phyloP scores from a whole-genome alignment of 2,329 filamentous ascomycete genomes.

The Pyricularia grisea region DNA sequence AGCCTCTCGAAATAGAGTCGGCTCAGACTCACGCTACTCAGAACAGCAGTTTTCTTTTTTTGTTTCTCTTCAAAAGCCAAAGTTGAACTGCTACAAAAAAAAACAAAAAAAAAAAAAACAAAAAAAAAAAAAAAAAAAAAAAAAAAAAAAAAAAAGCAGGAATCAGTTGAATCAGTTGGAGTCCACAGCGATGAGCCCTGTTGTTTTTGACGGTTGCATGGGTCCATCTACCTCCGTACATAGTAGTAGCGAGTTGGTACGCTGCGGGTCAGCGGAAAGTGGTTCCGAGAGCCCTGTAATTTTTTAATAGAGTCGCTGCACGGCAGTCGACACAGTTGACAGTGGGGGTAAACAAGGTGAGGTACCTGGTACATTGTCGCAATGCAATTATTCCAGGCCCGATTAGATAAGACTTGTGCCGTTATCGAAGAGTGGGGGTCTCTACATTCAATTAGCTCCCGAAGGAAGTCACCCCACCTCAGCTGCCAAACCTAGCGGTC shows the following conservation, averaged over 20 bases:
- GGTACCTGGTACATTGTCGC: background rate
- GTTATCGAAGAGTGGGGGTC: background rate
- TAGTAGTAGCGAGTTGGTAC: background rate
- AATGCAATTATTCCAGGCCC: background rate
- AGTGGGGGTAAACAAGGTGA: too few relatives aligned
- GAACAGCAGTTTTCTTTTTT: background rate
- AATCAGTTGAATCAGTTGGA: background rate
- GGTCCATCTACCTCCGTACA: background rate
- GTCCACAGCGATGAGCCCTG: background rate
- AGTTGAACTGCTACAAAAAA: background rate
- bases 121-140: background rate
- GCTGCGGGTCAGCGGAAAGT: background rate
- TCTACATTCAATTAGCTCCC: background rate
- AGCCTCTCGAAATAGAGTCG: background rate
- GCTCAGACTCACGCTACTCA: too few relatives aligned
- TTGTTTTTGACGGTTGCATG: background rate
- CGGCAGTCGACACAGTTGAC: background rate
- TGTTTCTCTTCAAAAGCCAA: background rate
- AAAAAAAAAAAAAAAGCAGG: background rate
- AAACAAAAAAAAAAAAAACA: background rate
- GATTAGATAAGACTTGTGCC: background rate
- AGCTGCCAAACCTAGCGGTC: background rate
- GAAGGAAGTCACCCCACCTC: background rate
- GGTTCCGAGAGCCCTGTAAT: background rate
- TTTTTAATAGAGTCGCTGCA: background rate